Evolutionary conservation across 257 asterid genomes (phyloP).

Genomic region (Lantana camara): DNA sequence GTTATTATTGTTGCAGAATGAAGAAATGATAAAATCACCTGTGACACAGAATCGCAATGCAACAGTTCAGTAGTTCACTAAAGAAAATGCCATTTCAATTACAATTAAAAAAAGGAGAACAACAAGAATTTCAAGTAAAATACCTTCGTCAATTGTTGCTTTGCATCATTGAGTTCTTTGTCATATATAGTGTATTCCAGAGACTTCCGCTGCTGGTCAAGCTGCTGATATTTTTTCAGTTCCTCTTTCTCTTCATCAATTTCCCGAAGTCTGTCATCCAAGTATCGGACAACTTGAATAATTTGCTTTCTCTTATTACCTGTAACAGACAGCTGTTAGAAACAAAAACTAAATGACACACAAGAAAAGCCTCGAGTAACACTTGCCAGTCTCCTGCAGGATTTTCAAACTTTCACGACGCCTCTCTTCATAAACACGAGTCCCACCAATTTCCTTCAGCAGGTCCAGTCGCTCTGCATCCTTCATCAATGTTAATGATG

Average conservation of each 20-base stretch:
- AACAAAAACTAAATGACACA: constrained; percentile 16
- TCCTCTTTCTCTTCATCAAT: constrained; percentile 99
- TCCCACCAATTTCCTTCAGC: constrained; percentile 99
- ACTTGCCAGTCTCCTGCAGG: constrained; percentile 94
- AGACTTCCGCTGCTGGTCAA: constrained; percentile 91
- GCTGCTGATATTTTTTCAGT: constrained; percentile 85
- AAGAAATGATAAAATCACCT: no score
- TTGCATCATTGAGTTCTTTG: constrained; percentile 94
- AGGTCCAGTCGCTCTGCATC: constrained; percentile 95
- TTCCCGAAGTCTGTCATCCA: constrained; percentile 95
- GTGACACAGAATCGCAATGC: constrained; percentile 11
- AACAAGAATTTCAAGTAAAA: constrained; percentile 9
- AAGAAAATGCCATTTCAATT: background rate
- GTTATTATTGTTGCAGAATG: background rate
- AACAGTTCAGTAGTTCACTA: background rate
- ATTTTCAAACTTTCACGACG: constrained; percentile 98
- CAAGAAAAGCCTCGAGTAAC: constrained; percentile 30
- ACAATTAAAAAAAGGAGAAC: constrained; percentile 18
- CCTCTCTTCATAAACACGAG: constrained; percentile 98
- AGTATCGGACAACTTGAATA: constrained; percentile 95
- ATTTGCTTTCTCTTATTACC: constrained; percentile 94
- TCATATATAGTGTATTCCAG: constrained; percentile 90
- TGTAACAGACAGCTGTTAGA: constrained; percentile 43
- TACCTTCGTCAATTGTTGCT: constrained; percentile 81
- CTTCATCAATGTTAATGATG: constrained; percentile 90